Evolutionary conservation across 176 grass and related monocot genomes (phyloP), one percentile per base, ranked within the genome.

Genomic region (Phyllostachys edulis): DNA sequence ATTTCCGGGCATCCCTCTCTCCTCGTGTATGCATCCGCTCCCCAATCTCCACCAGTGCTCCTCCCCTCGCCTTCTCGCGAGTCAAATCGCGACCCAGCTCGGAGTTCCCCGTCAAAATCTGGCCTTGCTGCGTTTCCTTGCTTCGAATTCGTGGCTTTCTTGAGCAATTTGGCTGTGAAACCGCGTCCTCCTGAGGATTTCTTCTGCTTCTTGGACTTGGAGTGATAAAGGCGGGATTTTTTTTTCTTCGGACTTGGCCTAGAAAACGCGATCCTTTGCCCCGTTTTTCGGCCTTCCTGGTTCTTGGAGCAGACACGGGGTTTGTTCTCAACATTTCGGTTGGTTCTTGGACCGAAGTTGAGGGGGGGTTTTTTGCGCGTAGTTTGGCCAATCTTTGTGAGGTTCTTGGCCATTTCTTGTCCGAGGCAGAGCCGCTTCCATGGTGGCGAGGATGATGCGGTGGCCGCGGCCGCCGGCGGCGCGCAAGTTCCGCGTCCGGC

Each of bases 401-500:
- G 23, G 16, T 36, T 69, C 74, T 78, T 66, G n/a, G 20, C 32
- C 6, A 3, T 34, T 38, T 52, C 12, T 44, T 59, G n/a, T 8
- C n/a, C 62, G 49, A 7, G 39, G 15, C 71, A 4, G 52, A 1
- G 51, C 38, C 24, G 69, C 49, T 66, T 46, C 21, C 66, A 96
- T 99, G 93, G 91, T 90, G 45, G 74, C 86, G 78, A 99, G 75
- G 90, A 87, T 99, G 90, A 99, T 99, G 77, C 74, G 91, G 78
- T 99, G 97, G 97, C 91, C 93, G 83, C 91, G 93, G 70, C 97
- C 88, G 26, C 88, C 91, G 18, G 23, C 83, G 42, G 84, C 86
- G 52, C 94, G 89, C 87, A 96, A 95, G 85, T 99, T 99, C 75
- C 83, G 68, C 54, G 89, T 84, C 42, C 81, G 86, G 73, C 80